Base-by-base conservation (phyloP, 2,329 filamentous ascomycete species). In the Cladosporium velox region DNA sequence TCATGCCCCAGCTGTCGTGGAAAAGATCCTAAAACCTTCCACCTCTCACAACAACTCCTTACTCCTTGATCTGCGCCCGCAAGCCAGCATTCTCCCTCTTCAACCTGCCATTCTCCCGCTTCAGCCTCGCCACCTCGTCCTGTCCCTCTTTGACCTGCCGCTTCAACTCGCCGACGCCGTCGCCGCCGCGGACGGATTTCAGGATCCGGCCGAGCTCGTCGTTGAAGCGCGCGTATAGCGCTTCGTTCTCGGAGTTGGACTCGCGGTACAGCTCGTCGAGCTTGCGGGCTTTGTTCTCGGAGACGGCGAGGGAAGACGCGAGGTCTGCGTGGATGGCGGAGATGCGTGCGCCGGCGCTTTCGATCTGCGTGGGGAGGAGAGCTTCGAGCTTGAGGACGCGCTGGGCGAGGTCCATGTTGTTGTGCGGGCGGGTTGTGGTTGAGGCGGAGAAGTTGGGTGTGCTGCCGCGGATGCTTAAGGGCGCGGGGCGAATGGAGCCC, bases 231-330 rank as follows among this genome's bases (percentile, higher is more conserved):
- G 94, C 91, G 77, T 97, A 97, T 65, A 98, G 83, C 34, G 94
- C 86, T 79, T 97, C 93, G 72, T 97, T 98, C 81, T 98, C 94
- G 0, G 92, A 91, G 72, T 89, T 92, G 18, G 89, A 87, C 74
- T 97, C 92, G 70, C 92, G 91, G 80, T 96, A 96, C 61, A 97
- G 82, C 78, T 96, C 91, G 76, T 97, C 93, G 63, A 97, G 87
- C 49, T 90, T 90, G 72, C 89, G 90, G 67, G 90, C 89, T 72
- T 95, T 93, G 67, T 85, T 86, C 76, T 97, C 93, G 15, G 87
- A 88, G 1, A 92, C 72, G 26, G 87, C 85, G 15, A 97, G 83
- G 1, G 88, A 89, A 24, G 83, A 87, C 51, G 92, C 88, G 71
- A 96, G 81, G 70, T 96, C 92, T 34, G 82, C 83, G 67, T 90